A percentile compares a stretch with the other conserved stretches of the same genome.
phyloP scores from a whole-genome alignment of 768 basidiomycete species.

The Saitozyma sp. region DNA sequence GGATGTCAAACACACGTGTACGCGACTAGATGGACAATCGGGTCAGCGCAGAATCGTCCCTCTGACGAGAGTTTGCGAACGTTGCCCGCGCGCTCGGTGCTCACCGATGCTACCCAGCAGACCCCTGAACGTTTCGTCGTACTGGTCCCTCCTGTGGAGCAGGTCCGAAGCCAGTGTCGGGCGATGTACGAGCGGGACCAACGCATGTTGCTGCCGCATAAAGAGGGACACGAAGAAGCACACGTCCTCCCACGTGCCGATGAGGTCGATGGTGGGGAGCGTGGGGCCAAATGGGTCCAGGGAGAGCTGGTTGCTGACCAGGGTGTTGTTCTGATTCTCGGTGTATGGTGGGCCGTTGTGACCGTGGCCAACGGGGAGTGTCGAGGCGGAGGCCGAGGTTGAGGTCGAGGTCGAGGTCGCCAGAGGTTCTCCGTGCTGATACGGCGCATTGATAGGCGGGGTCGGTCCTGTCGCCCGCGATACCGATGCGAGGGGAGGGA shows the following conservation, averaged over 20 bases:
- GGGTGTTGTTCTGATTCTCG: not conserved
- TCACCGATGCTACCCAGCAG: slow-evolving; percentile 26
- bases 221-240: slow-evolving; percentile 36
- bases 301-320: not conserved
- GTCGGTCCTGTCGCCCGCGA: too few species aligned
- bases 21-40: slow-evolving; percentile 13
- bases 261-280: slow-evolving; percentile 16
- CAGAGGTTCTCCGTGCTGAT: not conserved
- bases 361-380: not conserved
- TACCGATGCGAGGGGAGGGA: too few species aligned
- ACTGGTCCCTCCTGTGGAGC: slow-evolving; percentile 28
- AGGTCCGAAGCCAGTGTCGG: slow-evolving; percentile 37
- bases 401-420: not conserved
- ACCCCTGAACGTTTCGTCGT: slow-evolving; percentile 29
- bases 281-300: not conserved
- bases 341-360: not conserved
- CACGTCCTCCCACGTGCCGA: slow-evolving; percentile 23
- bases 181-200: slow-evolving; percentile 39
- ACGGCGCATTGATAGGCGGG: not conserved
- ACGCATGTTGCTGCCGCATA: slow-evolving; percentile 34
- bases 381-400: not conserved
- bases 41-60: not conserved
- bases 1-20: slow-evolving; percentile 13
- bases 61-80: too few species aligned
- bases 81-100: not conserved